A percentile compares a stretch with the other conserved stretches of the same genome.
phyloP scores from a whole-genome alignment of 2,329 filamentous ascomycete genomes.

The Cladorrhinum sp. region DNA sequence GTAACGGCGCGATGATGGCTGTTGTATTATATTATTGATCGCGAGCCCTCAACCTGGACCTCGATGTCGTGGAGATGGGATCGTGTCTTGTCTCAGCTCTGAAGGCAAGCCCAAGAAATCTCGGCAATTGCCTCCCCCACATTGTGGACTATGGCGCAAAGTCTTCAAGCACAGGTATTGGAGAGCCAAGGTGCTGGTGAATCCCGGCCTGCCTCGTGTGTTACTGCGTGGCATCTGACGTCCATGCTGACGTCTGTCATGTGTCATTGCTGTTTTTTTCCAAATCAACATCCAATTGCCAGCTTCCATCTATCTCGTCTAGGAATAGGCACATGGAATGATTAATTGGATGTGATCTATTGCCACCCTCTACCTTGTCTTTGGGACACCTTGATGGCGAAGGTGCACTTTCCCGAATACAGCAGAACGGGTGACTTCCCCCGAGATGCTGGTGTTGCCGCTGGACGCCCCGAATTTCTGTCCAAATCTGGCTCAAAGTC shows the following conservation, averaged over 20 bases:
- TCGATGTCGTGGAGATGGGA: background rate
- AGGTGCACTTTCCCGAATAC: too few relatives aligned
- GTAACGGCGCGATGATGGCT: background rate
- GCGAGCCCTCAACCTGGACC: background rate
- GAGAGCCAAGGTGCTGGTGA: background rate
- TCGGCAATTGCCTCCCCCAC: background rate
- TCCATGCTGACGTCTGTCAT: background rate
- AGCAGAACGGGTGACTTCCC: too few relatives aligned
- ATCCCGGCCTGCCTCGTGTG: background rate
- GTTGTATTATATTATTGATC: too few relatives aligned
- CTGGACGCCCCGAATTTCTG: too few relatives aligned
- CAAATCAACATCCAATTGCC: background rate
- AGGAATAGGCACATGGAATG: too few relatives aligned
- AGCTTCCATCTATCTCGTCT: too few relatives aligned
- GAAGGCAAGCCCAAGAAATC: background rate
- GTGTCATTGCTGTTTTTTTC: background rate
- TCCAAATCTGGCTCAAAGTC: too few relatives aligned
- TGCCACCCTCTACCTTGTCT: too few relatives aligned
- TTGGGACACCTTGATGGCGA: too few relatives aligned
- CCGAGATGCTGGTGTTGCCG: too few relatives aligned
- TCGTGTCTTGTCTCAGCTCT: background rate
- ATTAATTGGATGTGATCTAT: too few relatives aligned
- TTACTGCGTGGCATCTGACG: background rate
- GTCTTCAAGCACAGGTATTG: background rate
- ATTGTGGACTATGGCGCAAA: background rate